These are phyloP conservation scores for Oxytropis ochrocephala DNA, from an alignment of 306 rosid species.

Conservation along the genomic window DNA sequence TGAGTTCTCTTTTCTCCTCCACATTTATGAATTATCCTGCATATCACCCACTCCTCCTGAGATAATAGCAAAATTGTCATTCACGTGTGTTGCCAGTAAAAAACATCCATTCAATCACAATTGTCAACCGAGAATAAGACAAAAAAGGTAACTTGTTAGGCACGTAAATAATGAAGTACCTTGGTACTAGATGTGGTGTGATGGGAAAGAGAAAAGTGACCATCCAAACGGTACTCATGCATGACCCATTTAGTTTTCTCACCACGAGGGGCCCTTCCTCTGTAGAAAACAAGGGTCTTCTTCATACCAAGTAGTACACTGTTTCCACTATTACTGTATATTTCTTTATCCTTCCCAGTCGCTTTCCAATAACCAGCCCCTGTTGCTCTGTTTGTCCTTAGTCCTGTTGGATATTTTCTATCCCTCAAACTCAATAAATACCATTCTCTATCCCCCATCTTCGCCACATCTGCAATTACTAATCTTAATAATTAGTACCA, in stretches of 20 bases:
- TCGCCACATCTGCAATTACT: constrained; percentile 43
- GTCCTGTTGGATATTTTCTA: constrained; percentile 76
- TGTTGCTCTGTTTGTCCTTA: constrained; percentile 75
- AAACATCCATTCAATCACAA: neutral
- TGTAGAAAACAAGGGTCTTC: constrained; percentile 87
- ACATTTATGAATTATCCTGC: constrained; percentile 64
- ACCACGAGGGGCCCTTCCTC: constrained; percentile 80
- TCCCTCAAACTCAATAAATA: constrained; percentile 72
- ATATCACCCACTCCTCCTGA: constrained; percentile 90
- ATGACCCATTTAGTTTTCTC: constrained; percentile 86
- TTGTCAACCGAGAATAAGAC: constrained; percentile 23
- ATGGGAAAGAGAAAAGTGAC: constrained; percentile 42
- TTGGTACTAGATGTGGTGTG: neutral
- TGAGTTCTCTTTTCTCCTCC: constrained; percentile 49
- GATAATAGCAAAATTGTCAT: neutral
- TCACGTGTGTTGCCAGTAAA: neutral
- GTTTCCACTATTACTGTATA: constrained; percentile 24
- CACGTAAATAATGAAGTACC: neutral
- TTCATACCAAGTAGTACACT: constrained; percentile 55
- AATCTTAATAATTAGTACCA: no score
- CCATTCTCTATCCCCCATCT: constrained; percentile 83
- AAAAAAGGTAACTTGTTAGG: constrained; percentile 16
- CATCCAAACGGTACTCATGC: constrained; percentile 83
- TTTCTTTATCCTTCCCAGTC: constrained; percentile 70
- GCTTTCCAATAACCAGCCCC: constrained; percentile 87